phyloP scores from a whole-genome alignment of 2,329 filamentous ascomycete species.

The Aureobasidium subglaciale region DNA sequence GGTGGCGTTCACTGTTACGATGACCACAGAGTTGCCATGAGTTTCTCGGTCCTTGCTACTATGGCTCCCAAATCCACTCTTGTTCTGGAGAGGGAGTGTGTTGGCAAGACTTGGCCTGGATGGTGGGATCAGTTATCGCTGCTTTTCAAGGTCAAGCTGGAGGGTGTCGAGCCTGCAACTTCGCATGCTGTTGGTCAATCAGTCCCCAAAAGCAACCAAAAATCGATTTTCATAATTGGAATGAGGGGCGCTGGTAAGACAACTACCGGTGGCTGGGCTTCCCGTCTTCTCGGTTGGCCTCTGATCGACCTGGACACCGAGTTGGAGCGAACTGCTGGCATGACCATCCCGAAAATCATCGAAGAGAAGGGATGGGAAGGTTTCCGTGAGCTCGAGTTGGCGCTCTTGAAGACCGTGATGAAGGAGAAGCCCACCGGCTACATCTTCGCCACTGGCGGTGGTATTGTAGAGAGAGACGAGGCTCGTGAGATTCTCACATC shows the following conservation, averaged over 20 bases:
- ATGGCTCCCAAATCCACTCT: conserved; percentile 64
- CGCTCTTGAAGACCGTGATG: conserved; percentile 65
- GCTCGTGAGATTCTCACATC: conserved; percentile 68
- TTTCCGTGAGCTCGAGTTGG: conserved; percentile 74
- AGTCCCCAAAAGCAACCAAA: conserved; percentile 33
- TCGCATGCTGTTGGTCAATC: conserved; percentile 31
- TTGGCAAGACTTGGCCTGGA: conserved; percentile 95
- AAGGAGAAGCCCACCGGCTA: conserved; percentile 67
- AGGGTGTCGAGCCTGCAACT: conserved; percentile 59
- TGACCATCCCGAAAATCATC: conserved; percentile 82
- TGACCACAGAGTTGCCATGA: conserved; percentile 97
- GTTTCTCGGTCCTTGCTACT: conserved; percentile 82
- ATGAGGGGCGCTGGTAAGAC: conserved; percentile 98
- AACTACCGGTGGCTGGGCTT: conserved; percentile 81
- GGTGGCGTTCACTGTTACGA: conserved; percentile 85
- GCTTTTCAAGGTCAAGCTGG: conserved; percentile 68
- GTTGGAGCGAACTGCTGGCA: conserved; percentile 65
- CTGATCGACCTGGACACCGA: conserved; percentile 85
- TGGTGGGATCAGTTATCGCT: conserved; percentile 91
- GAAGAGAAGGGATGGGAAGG: conserved; percentile 74
- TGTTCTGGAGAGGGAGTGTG: conserved; percentile 84
- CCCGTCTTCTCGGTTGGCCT: conserved; percentile 64
- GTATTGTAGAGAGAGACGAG: conserved; percentile 78
- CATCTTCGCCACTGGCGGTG: conserved; percentile 89
- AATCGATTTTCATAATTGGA: conserved; percentile 87